Evolutionary conservation across 306 rosid species (phyloP).

Genomic region (Abrus precatorius): DNA sequence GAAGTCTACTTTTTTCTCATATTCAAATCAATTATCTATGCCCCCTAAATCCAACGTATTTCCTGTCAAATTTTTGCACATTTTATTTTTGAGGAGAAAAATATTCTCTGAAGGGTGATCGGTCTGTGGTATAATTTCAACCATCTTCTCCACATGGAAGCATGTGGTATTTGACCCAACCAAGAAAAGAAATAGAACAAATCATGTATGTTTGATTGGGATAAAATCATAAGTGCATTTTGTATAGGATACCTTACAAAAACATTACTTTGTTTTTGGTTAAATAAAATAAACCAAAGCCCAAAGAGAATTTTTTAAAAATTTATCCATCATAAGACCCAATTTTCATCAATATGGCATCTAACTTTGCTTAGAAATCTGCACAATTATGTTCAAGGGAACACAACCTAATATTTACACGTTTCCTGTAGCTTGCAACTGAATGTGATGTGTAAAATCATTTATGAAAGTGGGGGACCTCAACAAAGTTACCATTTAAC

Average conservation of each 20-base stretch:
- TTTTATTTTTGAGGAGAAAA: neutral
- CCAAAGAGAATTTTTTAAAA: neutral
- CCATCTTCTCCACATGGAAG: conserved; percentile 48
- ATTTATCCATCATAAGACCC: neutral
- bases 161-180: conserved; percentile 51
- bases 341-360: neutral
- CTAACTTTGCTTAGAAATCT: neutral
- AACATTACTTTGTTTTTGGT: neutral
- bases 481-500: conserved; percentile 19
- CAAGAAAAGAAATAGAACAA: conserved; percentile 8
- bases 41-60: conserved; percentile 30
- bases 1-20: conserved; percentile 22
- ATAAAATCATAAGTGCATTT: conserved; percentile 1
- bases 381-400: neutral
- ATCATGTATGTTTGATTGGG: conserved; percentile 6
- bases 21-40: conserved; percentile 8
- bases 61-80: conserved; percentile 27
- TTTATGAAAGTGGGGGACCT: neutral
- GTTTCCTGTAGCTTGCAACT: conserved; percentile 17
- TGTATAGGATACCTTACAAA: neutral
- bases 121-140: conserved; percentile 22
- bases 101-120: neutral
- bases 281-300: too few species aligned
- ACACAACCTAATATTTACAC: neutral
- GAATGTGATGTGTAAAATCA: conserved; percentile 16